Percentiles rank a stretch among this genome's conserved stretches.
phyloP scores from a whole-genome alignment of 2,329 filamentous ascomycete genomes.

The Ophiosphaerella narmari region DNA sequence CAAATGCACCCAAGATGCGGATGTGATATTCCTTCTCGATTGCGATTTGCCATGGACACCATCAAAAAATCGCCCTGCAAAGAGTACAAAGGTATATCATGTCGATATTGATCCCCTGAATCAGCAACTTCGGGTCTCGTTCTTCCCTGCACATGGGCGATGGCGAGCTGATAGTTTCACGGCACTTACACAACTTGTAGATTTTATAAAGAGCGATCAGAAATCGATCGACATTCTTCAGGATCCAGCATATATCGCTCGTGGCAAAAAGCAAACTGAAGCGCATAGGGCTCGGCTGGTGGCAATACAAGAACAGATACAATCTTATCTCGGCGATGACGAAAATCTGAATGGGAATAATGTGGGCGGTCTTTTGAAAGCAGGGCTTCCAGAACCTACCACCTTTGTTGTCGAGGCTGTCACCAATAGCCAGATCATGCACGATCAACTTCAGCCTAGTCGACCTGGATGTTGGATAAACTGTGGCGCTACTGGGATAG shows the following conservation, averaged over 20 bases:
- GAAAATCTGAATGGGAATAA: constrained; percentile 22
- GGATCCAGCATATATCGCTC: not conserved
- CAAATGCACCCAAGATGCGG: constrained; percentile 17
- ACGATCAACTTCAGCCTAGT: constrained; percentile 16
- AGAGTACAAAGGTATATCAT: constrained; percentile 63
- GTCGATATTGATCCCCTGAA: constrained; percentile 70
- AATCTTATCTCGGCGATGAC: constrained; percentile 11
- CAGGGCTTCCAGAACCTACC: constrained; percentile 9
- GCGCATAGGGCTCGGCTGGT: constrained; percentile 14
- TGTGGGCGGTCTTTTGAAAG: constrained; percentile 13
- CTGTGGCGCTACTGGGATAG: constrained; percentile 59
- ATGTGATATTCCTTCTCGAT: constrained; percentile 23
- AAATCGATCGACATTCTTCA: constrained; percentile 2
- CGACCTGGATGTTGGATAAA: constrained; percentile 57
- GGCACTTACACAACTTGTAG: constrained; percentile 42
- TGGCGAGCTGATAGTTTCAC: constrained; percentile 69
- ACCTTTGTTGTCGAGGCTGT: constrained; percentile 21
- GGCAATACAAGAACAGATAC: constrained; percentile 22
- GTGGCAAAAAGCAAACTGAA: constrained; percentile 13
- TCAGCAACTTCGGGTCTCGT: constrained; percentile 75
- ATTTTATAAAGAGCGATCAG: constrained; percentile 20
- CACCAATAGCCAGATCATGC: constrained; percentile 11
- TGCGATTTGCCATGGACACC: constrained; percentile 31
- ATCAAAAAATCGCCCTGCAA: constrained; percentile 55
- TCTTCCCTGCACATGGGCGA: constrained; percentile 67